Base-by-base conservation (phyloP, 495 filamentous ascomycete genomes). In the Hapsidospora chrysogenum region DNA sequence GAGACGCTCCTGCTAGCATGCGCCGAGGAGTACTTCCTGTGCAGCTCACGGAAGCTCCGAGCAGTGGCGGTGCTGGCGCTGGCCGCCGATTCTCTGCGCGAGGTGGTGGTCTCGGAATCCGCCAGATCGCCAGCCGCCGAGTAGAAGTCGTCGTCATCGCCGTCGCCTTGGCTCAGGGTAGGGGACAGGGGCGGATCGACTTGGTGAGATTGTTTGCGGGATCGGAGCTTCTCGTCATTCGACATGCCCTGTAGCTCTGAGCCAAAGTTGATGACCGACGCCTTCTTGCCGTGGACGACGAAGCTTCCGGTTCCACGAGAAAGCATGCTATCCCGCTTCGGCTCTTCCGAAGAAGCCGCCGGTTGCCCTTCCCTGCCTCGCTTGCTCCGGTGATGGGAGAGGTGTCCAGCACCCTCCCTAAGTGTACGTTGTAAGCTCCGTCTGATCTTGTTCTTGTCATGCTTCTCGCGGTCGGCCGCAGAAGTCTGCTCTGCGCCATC, bases 201-300 rank as follows among this genome's bases (percentile, higher is more conserved):
- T 22, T 42, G 44, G 8, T 44, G 42, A 7, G 43, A 45, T 16
- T 57, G 53, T 21, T 61, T 58, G 30, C 58, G 52, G 18, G 63
- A 54, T 21, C 62, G 60, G 34, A 85, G 57, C 13, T 77, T 74
- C 44, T 92, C 84, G 41, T 92, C 85, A 1, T 76, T 64, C 2
- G 78, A 70, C 56, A 89, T 77, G 44, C 68, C 76, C 46, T 89
- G 76, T 66, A 92, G 80, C 44, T 95, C 92, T 25, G 74, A 77
- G 6, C 86, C 86, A 53, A 97, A 93, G 18, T 82, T 92, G 40
- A 97, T 77, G 33, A 97, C 79, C 0, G 84, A 93, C 2, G 89
- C 89, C 53, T 97, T 96, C 61, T 97, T 97, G 36, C 89, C 89
- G 49, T 97, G 89, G 3, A 97, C 77, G 4, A 84, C 92, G 51